Conservation (phyloP, 805 yeast species). For the Yueomyces sp. region DNA sequence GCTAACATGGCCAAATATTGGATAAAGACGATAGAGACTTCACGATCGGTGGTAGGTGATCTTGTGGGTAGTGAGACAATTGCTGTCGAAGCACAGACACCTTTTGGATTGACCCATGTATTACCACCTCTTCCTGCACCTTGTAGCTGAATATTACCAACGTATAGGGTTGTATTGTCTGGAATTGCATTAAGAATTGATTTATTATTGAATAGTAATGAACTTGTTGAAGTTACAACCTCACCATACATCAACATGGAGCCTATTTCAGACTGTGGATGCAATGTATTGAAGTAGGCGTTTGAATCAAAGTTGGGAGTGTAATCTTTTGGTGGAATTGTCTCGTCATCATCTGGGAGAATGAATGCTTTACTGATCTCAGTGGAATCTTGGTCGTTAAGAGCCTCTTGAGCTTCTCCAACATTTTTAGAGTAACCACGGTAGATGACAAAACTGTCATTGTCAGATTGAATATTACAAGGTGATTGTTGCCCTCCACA, state of each 20-base stretch:
- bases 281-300: conserved; percentile 33
- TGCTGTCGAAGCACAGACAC: conserved; percentile 74
- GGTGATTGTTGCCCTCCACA: not conserved
- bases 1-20: conserved; percentile 83
- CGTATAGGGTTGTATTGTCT: conserved; percentile 18
- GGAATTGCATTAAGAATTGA: conserved; percentile 38
- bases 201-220: conserved; percentile 63
- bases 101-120: conserved; percentile 89
- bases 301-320: conserved; percentile 66
- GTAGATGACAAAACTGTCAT: conserved; percentile 10
- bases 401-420: conserved; percentile 3
- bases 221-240: conserved; percentile 78
- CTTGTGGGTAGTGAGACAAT: conserved; percentile 37
- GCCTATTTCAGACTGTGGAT: conserved; percentile 37
- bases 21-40: conserved; percentile 61
- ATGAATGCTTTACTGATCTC: conserved; percentile 41
- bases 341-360: conserved; percentile 27
- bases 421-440: conserved; percentile 9
- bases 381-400: conserved; percentile 36
- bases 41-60: conserved; percentile 31
- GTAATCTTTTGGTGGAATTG: conserved; percentile 34
- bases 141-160: conserved; percentile 74
- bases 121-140: conserved; percentile 95
- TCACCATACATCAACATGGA: conserved; percentile 63
- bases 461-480: conserved; percentile 29